phyloP scores from a whole-genome alignment of 345 rosid genomes.

The Sisymbrium irio region DNA sequence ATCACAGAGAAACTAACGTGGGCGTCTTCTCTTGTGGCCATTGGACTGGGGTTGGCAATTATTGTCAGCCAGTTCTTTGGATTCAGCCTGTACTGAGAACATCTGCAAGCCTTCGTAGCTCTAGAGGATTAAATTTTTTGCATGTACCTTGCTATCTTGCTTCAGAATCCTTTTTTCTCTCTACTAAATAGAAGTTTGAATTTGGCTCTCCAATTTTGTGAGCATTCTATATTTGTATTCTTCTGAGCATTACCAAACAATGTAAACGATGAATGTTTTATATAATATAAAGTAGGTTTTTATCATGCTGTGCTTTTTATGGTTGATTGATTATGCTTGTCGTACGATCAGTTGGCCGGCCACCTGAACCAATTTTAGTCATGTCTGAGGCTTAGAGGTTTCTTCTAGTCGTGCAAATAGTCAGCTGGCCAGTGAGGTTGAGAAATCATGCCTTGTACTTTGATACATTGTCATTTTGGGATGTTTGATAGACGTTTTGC shows the following conservation, averaged over 20 bases:
- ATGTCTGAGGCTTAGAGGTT: no score
- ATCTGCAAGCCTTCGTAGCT: neutral
- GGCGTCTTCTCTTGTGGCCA: slow-evolving; percentile 90
- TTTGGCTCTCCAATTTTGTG: neutral
- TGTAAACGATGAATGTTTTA: neutral
- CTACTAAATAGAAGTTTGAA: neutral
- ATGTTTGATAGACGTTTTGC: no score
- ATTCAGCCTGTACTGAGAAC: slow-evolving; percentile 60
- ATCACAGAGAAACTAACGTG: slow-evolving; percentile 94
- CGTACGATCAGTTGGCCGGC: no score
- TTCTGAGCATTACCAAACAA: neutral
- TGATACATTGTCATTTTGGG: no score
- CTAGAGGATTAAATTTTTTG: slow-evolving; percentile 19
- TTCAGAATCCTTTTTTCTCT: neutral
- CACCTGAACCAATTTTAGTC: no score
- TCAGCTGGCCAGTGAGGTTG: no score
- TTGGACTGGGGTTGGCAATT: slow-evolving; percentile 83
- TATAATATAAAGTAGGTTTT: neutral
- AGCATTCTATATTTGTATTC: neutral
- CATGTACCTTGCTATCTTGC: slow-evolving; percentile 2
- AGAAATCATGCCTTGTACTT: no score
- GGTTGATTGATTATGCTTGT: no score
- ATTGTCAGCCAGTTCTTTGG: slow-evolving; percentile 89
- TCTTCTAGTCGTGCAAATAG: no score
- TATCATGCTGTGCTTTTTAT: no score